Evolutionary conservation across 1,284 basidiomycete genomes (phyloP), one percentile per base, ranked within the genome.

Genomic region (Kwoniella shivajii): DNA sequence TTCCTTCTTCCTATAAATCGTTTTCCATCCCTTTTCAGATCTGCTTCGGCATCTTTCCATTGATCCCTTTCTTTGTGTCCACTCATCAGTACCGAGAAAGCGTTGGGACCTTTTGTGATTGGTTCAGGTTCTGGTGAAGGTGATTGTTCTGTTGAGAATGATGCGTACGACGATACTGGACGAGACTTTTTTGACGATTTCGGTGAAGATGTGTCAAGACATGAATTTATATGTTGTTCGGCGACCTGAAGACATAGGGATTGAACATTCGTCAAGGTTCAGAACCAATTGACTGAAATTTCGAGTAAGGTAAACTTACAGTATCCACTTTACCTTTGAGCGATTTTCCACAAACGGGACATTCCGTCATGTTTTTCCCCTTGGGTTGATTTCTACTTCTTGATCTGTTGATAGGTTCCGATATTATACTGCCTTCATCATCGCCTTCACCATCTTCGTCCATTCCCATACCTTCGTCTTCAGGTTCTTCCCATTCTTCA

Each of bases 21-120:
- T 60, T 73, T 72, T 22, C 75, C 72, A 66, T 75, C 75, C 26
- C 72, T 54, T 57, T 72, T 75, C 62, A 73, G 56, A 52, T 75
- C 73, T 38, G 63, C 63, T 39, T 77, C 83, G 0, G 87, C 91
- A 70, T 90, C 88, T 68, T 86, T 88, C 92, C 92, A 95, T 9
- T 85, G 84, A 57, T 87, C 86, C 46, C 85, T 85, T 71, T 93
- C 90, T 65, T 86, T 87, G 63, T 86, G 81, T 0, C 88, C 86
- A 18, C 84, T 83, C 92, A 95, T 95, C 44, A 96, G 82, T 7
- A 88, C 81, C 0, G 86, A 87, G 74, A 92, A 95, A 0, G 85
- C 86, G 53, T 80, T 84, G 55, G 74, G 75, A 11, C 68, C 73
- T 56, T 63, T 65, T 33, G 57, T 55, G 6, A 52, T 29, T 49